phyloP scores from a whole-genome alignment of 441 rosid genomes.

The Jatropha multifida region DNA sequence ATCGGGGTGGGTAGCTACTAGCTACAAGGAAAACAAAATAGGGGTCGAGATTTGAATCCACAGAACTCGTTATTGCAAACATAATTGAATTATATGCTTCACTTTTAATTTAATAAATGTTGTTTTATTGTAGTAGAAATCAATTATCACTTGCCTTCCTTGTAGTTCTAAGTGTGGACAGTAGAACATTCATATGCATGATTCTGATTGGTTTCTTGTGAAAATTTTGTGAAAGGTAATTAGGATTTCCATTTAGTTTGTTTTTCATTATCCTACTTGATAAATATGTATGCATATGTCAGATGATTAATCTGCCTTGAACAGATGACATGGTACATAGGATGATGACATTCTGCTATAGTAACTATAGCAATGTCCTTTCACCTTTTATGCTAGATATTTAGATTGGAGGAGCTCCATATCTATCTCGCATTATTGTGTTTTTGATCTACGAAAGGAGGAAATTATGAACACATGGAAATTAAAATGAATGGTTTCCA shows the following conservation, averaged over 20 bases:
- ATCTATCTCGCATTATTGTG: not conserved
- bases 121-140: not conserved
- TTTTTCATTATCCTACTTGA: not conserved
- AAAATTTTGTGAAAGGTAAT: not conserved
- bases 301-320: not conserved
- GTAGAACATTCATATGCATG: not conserved
- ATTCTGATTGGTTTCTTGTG: not conserved
- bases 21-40: not conserved
- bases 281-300: too few species aligned
- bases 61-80: not conserved
- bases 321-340: not conserved
- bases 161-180: not conserved
- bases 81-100: not conserved
- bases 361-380: not conserved
- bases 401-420: not conserved
- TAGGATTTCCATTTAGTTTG: not conserved
- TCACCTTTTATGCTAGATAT: not conserved
- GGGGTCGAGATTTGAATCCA: too few species aligned
- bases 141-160: not conserved
- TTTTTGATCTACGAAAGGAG: not conserved
- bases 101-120: not conserved
- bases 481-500: not conserved
- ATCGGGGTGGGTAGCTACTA: not conserved
- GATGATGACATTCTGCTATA: not conserved
- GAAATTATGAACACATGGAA: not conserved